These are phyloP conservation scores for Massospora cicadina DNA, from an alignment of 371 early-diverging fungal species.

Conservation along the genomic window DNA sequence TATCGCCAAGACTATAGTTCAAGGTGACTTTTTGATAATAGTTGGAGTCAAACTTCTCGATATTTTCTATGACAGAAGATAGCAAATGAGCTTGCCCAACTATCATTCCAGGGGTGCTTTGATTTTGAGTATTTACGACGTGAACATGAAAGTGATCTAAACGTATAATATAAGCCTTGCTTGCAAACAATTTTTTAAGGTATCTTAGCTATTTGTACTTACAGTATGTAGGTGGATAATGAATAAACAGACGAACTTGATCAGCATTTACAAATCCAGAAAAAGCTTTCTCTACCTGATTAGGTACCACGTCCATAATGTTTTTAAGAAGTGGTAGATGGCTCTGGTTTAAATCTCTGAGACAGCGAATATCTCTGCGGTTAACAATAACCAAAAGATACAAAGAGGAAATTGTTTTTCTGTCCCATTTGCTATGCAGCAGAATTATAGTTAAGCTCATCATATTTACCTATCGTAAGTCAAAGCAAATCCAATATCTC, in stretches of 20 bases:
- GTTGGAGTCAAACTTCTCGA: slow-evolving; percentile 25
- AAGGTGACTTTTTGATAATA: slow-evolving; percentile 31
- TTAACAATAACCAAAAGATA: slow-evolving; percentile 9
- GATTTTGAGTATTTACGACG: slow-evolving; percentile 41
- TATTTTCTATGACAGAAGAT: slow-evolving; percentile 50
- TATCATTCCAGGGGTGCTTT: slow-evolving; percentile 30
- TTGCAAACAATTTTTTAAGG: slow-evolving; percentile 1
- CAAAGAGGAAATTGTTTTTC: background rate
- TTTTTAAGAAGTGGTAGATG: slow-evolving; percentile 47
- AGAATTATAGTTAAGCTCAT: background rate
- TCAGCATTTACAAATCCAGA: slow-evolving; percentile 19
- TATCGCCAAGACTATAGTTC: slow-evolving; percentile 27
- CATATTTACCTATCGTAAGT: slow-evolving; percentile 3
- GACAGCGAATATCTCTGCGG: slow-evolving; percentile 26
- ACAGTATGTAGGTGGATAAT: slow-evolving; percentile 77
- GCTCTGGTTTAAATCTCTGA: slow-evolving; percentile 35
- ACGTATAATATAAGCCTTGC: too few species aligned
- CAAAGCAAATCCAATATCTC: slow-evolving; percentile 1
- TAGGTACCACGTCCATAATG: slow-evolving; percentile 26
- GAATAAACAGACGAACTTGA: slow-evolving; percentile 52
- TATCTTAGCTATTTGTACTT: too few species aligned
- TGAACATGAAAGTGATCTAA: slow-evolving; percentile 64
- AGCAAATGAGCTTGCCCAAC: slow-evolving; percentile 56
- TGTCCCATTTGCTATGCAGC: slow-evolving; percentile 9
- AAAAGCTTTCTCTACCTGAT: slow-evolving; percentile 26